Evolutionary conservation across 345 rosid species (phyloP), one percentile per base, ranked within the genome.

Genomic region (Hibiscus syriacus): DNA sequence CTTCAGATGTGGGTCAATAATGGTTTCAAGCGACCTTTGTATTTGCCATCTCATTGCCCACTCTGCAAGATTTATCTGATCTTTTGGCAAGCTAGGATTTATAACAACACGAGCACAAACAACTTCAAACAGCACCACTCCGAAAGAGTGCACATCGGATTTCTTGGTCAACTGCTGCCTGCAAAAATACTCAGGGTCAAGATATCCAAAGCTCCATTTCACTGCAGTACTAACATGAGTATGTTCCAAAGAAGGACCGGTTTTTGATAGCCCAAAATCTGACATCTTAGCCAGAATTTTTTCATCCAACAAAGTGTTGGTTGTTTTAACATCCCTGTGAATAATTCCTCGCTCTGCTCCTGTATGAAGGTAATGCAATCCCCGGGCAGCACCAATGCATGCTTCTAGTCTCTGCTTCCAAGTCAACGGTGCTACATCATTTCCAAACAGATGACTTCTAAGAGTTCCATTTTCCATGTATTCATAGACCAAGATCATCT

Each of bases 191-290:
- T 92, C 96, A 0, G 98, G 96, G 54, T 89, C 98, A 32, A 92
- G 94, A 70, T 92, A 92, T 36, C 94, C 94, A 5, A 89, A 92
- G 81, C 96, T 92, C 22, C 98, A 96, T 79, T 92, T 89, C 73
- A 92, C 98, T 41, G 93, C 96, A 22, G 97, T 92, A 68, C 98
- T 92, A 0, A 92, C 98, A 74, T 90, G 98, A 9, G 96, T 90
- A 69, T 84, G 92, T 26, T 92, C 97, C 78, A 85, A 76, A 17
- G 93, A 84, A n/a, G 97, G 98, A 74, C 98, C 96, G 38, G 86
- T 80, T 78, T 76, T 88, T 0, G 97, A 92, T 79, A 92, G 48
- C 57, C 97, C 92, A 11, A 92, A 92, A 80, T 92, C 98, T 6
- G 97, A 88, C 98, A 92, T 88, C 70, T 92, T 92, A 0, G 95